Percentiles rank a stretch among this genome's conserved stretches.
phyloP scores from a whole-genome alignment of 1,139 yeast species.

The Yamadazyma friedrichii region DNA sequence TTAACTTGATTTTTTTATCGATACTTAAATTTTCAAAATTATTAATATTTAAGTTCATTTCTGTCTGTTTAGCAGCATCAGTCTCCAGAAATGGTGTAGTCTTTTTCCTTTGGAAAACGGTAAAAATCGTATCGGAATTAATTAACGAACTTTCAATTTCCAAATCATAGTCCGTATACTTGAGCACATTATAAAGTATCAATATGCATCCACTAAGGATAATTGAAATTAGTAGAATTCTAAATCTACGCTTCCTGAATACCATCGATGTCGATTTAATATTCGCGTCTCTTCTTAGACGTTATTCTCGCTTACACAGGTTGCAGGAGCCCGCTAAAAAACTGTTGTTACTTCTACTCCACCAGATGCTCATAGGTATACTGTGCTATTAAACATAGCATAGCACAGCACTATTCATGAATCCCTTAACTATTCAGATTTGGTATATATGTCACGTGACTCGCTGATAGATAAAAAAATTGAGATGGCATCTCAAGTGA shows the following conservation, averaged over 20 bases:
- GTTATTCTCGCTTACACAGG: no score
- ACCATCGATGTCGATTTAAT: neutral
- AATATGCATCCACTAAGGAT: slow-evolving; percentile 1
- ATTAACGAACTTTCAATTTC: slow-evolving; percentile 10
- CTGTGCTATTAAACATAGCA: no score
- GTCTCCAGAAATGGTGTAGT: slow-evolving; percentile 18
- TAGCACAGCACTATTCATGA: no score
- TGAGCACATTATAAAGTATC: slow-evolving; percentile 3
- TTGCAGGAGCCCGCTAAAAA: no score
- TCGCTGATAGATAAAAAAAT: no score
- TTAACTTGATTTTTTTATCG: slow-evolving; percentile 9
- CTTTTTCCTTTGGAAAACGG: slow-evolving; percentile 5
- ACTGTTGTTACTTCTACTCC: no score
- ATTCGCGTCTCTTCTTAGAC: no score
- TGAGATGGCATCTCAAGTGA: slow-evolving; percentile 8
- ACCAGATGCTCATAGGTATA: no score
- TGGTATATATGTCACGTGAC: slow-evolving; percentile 4
- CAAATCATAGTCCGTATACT: slow-evolving; percentile 12
- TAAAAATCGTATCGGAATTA: slow-evolving; percentile 3
- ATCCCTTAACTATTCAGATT: no score
- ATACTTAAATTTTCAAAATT: slow-evolving; percentile 12
- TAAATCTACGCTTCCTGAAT: slow-evolving; percentile 1
- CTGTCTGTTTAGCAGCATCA: slow-evolving; percentile 15
- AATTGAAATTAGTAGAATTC: slow-evolving; percentile 4
- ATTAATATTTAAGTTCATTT: slow-evolving; percentile 13